Conservation (phyloP, 257 asterid genomes). For the Ballota nigra region DNA sequence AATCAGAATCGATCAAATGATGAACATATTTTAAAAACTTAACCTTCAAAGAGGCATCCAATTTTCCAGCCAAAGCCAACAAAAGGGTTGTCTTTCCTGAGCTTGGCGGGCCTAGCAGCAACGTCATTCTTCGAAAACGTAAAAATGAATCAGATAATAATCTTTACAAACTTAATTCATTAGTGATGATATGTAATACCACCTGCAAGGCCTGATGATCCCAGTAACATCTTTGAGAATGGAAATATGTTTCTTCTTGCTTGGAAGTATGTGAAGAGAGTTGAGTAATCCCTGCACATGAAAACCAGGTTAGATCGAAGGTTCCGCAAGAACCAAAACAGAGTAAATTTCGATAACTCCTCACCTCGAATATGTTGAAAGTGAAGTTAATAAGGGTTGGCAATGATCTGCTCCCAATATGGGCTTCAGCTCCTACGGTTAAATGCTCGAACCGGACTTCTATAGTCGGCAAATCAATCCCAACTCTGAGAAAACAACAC, state of each 20-base stretch:
- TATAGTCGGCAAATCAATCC: slow-evolving; percentile 34
- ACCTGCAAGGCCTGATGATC: slow-evolving; percentile 47
- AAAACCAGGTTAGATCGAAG: not conserved
- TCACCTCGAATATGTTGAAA: slow-evolving; percentile 41
- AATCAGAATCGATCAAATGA: not conserved
- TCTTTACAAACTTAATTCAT: not conserved
- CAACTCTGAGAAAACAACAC: slow-evolving; percentile 37
- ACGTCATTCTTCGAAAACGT: slow-evolving; percentile 33
- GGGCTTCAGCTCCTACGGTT: slow-evolving; percentile 41
- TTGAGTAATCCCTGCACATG: not conserved
- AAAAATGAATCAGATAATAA: not conserved
- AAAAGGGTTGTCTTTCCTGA: slow-evolving; percentile 44
- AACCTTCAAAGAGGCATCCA: slow-evolving; percentile 31
- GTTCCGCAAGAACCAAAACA: not conserved
- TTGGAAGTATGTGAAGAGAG: slow-evolving; percentile 25
- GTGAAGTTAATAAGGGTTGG: slow-evolving; percentile 34
- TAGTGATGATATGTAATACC: not conserved
- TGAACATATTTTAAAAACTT: not conserved
- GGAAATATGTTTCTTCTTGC: slow-evolving; percentile 32
- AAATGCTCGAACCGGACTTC: slow-evolving; percentile 43
- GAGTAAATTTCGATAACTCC: not conserved
- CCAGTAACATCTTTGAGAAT: slow-evolving; percentile 41
- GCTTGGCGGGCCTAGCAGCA: slow-evolving; percentile 44
- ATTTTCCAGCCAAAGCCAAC: slow-evolving; percentile 39
- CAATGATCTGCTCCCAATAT: slow-evolving; percentile 45